Base-by-base conservation (phyloP, 108 stramenopile species). In the Conticribra guillardii region DNA sequence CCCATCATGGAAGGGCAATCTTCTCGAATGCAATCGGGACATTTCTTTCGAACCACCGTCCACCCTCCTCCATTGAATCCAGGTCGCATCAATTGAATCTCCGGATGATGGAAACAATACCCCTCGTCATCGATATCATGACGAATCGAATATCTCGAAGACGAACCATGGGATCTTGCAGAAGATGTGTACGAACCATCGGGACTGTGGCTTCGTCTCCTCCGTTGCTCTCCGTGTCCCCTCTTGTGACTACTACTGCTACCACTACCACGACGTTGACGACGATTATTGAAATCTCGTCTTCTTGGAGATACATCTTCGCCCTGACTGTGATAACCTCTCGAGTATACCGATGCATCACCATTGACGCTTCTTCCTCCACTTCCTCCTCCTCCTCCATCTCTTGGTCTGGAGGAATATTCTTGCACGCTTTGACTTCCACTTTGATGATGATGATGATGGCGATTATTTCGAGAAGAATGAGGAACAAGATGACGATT, bases 21-120 rank as follows among this genome's bases (percentile, higher is more conserved):
- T 61, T 79, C 77, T 19, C 62, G 57, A 23, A 79, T 79, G 30
- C 77, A 79, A 64, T 60, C 64, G 0, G 77, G 77, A 19, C 77
- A 79, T 41, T 71, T 79, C 37, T 79, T 79, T 2, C 77, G 64
- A 27, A 79, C 69, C 2, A 71, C 50, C 19, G 32, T 18, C 77
- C 77, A 79, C 47, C n/a, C 18, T 9, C 17, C 19, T 1, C 69
- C 69, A 52, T 45, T 44, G 24, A 53, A 45, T 2, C 44, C n/a
- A 0, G 56, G 41, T 53, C 57, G 54, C 54, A 58, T 71, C 23
- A 79, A 31, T 54, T 59, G 64, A 65, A 79, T 67, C 27, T 71
- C 69, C 28, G 69, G 64, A 31, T 79, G 77, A 23, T 71, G 69
- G 31, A 37, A 16, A 51, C 77, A 79, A 32, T 46, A 79, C 44